Conservation (phyloP, 2,329 filamentous ascomycete species). For the Elsinoe arachidis region DNA sequence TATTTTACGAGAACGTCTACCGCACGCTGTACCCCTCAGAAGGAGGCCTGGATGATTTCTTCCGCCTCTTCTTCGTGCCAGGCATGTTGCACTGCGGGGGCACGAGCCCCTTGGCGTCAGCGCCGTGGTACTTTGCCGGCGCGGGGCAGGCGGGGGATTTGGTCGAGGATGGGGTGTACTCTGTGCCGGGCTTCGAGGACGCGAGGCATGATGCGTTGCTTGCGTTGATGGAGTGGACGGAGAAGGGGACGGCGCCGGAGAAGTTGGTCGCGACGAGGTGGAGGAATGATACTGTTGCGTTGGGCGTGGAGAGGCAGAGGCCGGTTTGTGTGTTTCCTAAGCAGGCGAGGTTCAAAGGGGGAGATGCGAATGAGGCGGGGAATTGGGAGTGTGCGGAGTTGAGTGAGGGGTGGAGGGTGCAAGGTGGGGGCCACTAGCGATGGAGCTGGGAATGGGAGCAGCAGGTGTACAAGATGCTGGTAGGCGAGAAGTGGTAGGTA, state of each 20-base stretch:
- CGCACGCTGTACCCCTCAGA: conserved; percentile 28
- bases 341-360: conserved; percentile 24
- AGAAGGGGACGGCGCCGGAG: conserved; percentile 30
- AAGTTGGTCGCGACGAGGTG: conserved; percentile 30
- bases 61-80: conserved; percentile 36
- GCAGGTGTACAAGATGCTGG: not conserved
- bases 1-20: conserved; percentile 43
- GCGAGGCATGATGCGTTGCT: conserved; percentile 28
- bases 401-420: not conserved
- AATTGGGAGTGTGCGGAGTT: conserved; percentile 24
- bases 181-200: conserved; percentile 28
- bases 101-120: conserved; percentile 28
- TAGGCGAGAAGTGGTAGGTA: not conserved
- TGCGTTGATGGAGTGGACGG: conserved; percentile 33
- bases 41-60: conserved; percentile 32
- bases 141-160: conserved; percentile 25
- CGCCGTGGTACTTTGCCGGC: conserved; percentile 41
- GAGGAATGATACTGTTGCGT: conserved; percentile 24
- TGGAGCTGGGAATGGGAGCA: no score
- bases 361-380: conserved; percentile 23
- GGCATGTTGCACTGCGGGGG: conserved; percentile 38
- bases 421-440: not conserved
- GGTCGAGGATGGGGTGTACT: conserved; percentile 18
- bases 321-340: conserved; percentile 29
- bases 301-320: conserved; percentile 28